These are phyloP conservation scores for Hevea brasiliensis DNA, from an alignment of 345 rosid species.

Conservation along the genomic window DNA sequence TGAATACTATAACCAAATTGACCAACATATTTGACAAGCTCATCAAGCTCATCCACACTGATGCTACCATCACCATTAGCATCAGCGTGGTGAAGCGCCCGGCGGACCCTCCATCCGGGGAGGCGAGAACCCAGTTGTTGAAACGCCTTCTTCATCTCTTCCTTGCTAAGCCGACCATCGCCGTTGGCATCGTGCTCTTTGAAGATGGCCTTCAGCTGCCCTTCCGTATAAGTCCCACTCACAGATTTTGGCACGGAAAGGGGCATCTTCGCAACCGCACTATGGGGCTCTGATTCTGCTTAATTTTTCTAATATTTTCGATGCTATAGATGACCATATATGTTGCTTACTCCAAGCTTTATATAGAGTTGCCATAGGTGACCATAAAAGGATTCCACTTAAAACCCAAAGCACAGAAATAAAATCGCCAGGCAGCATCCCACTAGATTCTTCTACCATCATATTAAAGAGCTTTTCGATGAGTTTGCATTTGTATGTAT, in stretches of 20 bases:
- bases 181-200: conserved; percentile 23
- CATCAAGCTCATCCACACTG: conserved; percentile 20
- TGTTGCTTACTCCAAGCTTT: too few species aligned
- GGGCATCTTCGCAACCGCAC: conserved; percentile 9
- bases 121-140: conserved; percentile 23
- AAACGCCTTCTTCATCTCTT: conserved; percentile 27
- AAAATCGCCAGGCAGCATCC: too few species aligned
- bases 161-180: conserved; percentile 25
- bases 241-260: conserved; percentile 3
- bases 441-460: too few species aligned
- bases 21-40: conserved; percentile 25
- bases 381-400: too few species aligned
- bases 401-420: too few species aligned
- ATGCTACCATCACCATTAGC: conserved; percentile 26
- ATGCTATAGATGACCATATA: too few species aligned
- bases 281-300: background rate
- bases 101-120: conserved; percentile 27
- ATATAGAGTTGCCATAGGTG: too few species aligned
- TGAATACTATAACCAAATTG: conserved; percentile 11
- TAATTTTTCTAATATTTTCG: too few species aligned
- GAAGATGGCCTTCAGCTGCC: conserved; percentile 24
- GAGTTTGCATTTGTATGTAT: too few species aligned
- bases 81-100: conserved; percentile 27
- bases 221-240: conserved; percentile 3
- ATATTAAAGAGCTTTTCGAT: too few species aligned